Conservation (phyloP, 495 filamentous ascomycete genomes). For the Pseudoneurospora amorphoporcata region DNA sequence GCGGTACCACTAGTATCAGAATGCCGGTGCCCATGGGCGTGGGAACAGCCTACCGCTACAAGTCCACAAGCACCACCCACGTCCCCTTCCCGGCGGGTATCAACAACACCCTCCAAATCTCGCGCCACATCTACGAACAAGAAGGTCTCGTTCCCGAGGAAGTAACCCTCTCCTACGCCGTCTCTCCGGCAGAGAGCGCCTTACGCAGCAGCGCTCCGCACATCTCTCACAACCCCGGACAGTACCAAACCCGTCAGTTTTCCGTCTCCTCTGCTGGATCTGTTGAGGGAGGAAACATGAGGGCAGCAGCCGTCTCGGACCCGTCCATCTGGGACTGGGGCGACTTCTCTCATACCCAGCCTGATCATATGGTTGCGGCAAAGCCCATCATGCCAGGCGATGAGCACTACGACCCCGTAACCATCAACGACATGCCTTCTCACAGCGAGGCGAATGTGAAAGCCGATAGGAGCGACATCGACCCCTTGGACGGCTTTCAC, state of each 20-base stretch:
- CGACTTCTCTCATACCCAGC: neutral
- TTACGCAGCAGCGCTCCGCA: neutral
- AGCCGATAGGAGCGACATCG: constrained; percentile 17
- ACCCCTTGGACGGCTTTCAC: constrained; percentile 1
- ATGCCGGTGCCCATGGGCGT: too few species aligned
- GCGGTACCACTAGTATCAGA: neutral
- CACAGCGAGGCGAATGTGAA: constrained; percentile 19
- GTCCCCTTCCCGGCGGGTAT: neutral
- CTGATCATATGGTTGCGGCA: neutral
- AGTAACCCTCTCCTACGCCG: neutral
- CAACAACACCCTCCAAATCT: neutral
- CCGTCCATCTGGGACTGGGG: neutral
- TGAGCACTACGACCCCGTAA: neutral
- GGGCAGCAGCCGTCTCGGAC: neutral
- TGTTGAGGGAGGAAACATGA: neutral
- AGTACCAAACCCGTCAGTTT: neutral
- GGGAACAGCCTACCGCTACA: neutral
- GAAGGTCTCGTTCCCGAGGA: neutral
- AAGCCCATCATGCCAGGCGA: neutral
- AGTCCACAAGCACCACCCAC: neutral
- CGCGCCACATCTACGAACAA: neutral
- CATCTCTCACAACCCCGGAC: too few species aligned
- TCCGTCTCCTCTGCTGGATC: neutral
- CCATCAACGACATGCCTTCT: constrained; percentile 19
- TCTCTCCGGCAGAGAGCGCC: neutral